Base-by-base conservation (phyloP, 257 asterid genomes). In the Lycium barbarum region DNA sequence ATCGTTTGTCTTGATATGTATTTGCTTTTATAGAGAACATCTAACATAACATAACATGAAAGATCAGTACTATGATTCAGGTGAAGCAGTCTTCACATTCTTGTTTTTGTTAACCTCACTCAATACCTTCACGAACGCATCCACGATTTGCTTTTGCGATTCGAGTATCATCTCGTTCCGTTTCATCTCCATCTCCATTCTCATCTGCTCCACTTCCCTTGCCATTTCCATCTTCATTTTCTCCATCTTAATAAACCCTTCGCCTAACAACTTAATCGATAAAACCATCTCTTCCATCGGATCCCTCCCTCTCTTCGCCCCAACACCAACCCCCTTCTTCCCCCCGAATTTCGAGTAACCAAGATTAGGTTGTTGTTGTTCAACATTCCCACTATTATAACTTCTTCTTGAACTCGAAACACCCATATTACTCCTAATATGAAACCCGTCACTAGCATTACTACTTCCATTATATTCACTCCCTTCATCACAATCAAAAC, bases 121-220 rank as follows among this genome's bases (percentile, higher is more conserved):
- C 83, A 94, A 74, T 8, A 97, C 98, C 86, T 91, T 92, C 43
- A 90, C 83, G 67, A 96, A 91, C n/a, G 96, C 94, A 84, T 94
- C 99, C 68, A 96, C 94, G 33, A 96, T 94, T 88, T 93, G 97
- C 82, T 90, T 89, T 86, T 96, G 99, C 2, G 99, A 94, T 49
- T 96, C 96, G 22, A 96, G 88, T 85, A 96, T 82, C 97, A 96
- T 85, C 79, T 93, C 92, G 12, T 93, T 93, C 65, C 98, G 90
- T 88, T 93, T 96, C 96, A 91, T 88, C 93, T 94, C 99, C 98
- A 93, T 93, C 80, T 96, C 98, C 99, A 93, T 94, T 68, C 99
- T 59, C 87, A 91, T 92, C 17, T 91, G 90, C 89, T 96, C 98
- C 82, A 94, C 93, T 86, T 96, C 99, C 83, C 94, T 87, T 1